Percentiles rank a stretch among this genome's conserved stretches.
Conservation (phyloP, 371 early-diverging fungal species). For the Smittium mucronatum region DNA sequence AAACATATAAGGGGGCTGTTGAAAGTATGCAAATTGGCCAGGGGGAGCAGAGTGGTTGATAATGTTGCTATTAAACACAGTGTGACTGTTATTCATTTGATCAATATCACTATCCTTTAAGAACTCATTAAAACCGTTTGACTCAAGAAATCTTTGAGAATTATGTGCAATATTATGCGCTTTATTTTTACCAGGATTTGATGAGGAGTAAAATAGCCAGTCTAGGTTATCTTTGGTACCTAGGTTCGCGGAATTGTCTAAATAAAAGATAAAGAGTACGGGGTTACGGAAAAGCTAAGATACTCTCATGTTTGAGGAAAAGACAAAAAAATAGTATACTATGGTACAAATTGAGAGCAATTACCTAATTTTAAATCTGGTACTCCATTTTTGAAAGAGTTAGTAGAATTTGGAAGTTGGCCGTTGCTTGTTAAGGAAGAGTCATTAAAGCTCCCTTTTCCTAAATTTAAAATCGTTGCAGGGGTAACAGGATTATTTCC, state of each 20-base stretch:
- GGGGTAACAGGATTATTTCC: neutral
- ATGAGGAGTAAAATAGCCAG: neutral
- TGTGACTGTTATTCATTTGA: neutral
- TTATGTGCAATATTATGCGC: neutral
- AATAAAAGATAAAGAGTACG: too few relatives aligned
- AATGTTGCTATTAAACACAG: neutral
- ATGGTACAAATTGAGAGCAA: too few relatives aligned
- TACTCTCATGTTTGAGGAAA: too few relatives aligned
- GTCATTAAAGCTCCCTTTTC: neutral
- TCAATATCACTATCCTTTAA: neutral
- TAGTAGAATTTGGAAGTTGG: too few relatives aligned
- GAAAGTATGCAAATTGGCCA: slow-evolving; percentile 8
- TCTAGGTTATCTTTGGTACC: neutral
- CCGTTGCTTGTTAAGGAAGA: neutral
- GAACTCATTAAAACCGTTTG: neutral
- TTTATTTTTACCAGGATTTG: neutral
- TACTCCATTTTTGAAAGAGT: too few relatives aligned
- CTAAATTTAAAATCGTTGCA: neutral
- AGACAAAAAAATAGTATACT: too few relatives aligned
- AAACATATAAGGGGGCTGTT: neutral
- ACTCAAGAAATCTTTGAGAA: neutral
- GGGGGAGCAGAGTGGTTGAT: slow-evolving; percentile 11
- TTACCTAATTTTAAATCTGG: too few relatives aligned
- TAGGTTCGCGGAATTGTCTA: too few relatives aligned
- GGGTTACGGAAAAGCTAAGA: too few relatives aligned